These are phyloP conservation scores for Sphaerosporella brunnea DNA, from an alignment of 495 filamentous ascomycete genomes.

Conservation along the genomic window DNA sequence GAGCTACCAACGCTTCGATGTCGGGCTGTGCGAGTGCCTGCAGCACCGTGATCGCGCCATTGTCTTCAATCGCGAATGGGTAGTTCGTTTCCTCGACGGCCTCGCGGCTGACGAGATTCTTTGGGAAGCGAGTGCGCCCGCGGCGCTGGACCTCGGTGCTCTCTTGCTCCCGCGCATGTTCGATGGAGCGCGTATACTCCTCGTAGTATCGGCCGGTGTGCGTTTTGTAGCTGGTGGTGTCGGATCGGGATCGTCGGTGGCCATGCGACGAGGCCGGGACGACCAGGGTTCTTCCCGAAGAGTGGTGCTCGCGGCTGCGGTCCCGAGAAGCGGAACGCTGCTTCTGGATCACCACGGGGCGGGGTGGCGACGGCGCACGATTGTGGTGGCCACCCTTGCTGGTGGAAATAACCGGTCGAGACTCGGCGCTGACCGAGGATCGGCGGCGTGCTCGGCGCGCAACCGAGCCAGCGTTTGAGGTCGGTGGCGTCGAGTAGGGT, in stretches of 20 bases:
- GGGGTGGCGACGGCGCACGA: too few species aligned
- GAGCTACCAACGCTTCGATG: conserved; percentile 23
- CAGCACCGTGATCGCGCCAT: conserved; percentile 18
- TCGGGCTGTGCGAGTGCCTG: conserved; percentile 19
- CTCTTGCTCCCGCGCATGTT: conserved; percentile 10
- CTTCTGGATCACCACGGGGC: conserved; percentile 1
- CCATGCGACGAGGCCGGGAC: conserved; percentile 15
- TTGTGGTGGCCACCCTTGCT: too few species aligned
- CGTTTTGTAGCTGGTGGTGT: conserved; percentile 5
- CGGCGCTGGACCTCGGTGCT: conserved; percentile 9
- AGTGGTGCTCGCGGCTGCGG: conserved; percentile 6
- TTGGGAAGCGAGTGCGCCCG: conserved; percentile 23
- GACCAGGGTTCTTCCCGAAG: conserved; percentile 7
- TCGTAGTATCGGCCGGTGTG: conserved; percentile 11
- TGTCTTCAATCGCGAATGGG: conserved; percentile 19
- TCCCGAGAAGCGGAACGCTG: conserved; percentile 8
- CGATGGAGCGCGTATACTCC: conserved; percentile 12
- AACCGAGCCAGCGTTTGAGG: not conserved
- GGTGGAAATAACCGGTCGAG: conserved; percentile 12
- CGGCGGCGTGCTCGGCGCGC: conserved; percentile 7
- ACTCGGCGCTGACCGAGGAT: conserved; percentile 13
- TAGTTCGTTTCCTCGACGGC: conserved; percentile 18
- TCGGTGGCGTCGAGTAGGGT: conserved; percentile 18
- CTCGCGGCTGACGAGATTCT: conserved; percentile 18
- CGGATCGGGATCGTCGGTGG: conserved; percentile 8